Evolutionary conservation across 352 stramenopile genomes (phyloP), one percentile per base, ranked within the genome.

Genomic region (Globisporangium acanthophoron): DNA sequence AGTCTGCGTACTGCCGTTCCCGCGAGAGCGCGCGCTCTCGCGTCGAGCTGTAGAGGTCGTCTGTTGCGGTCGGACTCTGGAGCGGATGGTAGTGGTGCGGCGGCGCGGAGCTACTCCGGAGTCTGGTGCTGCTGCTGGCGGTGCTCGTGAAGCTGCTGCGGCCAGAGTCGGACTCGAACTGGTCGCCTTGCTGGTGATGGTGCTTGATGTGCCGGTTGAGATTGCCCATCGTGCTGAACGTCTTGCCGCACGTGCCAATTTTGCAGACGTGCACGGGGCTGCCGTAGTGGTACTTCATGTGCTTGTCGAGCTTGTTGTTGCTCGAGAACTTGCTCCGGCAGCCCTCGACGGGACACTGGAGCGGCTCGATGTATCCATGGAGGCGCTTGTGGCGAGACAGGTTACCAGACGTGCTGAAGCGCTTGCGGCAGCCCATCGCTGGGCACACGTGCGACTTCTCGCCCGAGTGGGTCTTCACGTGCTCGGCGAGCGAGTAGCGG

Each of bases 221-320:
- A 57, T 85, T 87, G 43, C 74, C 75, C 43, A 68, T 77, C 2
- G 75, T 82, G 49, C 69, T 85, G 57, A 85, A 85, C 13, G 73
- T 82, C 54, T 85, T 85, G 57, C 73, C 75, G 45, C 73, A 85
- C 20, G 70, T 65, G 15, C 58, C 62, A 33, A 77, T 66, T 41
- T 62, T 64, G 57, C 75, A 85, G 12, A 76, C 68, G 31, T 83
- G 69, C 16, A 77, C 70, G n/a, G 65, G 65, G 47, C 59, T 64
- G 18, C 75, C 75, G 3, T 67, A 41, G 31, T 85, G 75, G 45
- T 71, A 71, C 57, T 74, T 73, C 69, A 84, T 65, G 60, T 87
- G 77, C 29, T 78, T 70, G 43, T 68, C 66, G 45, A 80, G 62
- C 57, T 83, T 83, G 62, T 76, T 71, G 56, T 61, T 52, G 27